Base-by-base conservation (phyloP, 2,329 filamentous ascomycete species). In the Epichloe gansuensis region DNA sequence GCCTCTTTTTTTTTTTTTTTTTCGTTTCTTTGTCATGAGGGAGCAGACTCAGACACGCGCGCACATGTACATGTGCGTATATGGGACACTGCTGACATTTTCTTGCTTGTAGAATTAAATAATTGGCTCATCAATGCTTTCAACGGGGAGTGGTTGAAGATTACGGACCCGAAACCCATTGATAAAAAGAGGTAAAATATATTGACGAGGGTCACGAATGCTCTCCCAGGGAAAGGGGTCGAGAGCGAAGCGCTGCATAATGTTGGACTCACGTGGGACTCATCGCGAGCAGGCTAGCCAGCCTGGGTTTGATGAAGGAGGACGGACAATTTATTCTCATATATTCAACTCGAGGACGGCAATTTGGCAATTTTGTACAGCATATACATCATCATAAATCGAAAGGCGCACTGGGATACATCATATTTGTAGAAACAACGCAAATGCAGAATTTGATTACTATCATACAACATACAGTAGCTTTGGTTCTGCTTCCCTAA, bases 41-140 rank as follows among this genome's bases (percentile, higher is more conserved):
- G 1, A 31, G 3, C 8, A 31, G 31, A 4, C 31, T 31, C 3
- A 9, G 31, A 31, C 8, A 31, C 27, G 27, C 27, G 9, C 27
- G 9, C 27, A 31, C 27, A 8, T 31, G 27, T 8, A 31, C 27
- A 31, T 31, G 8, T 11, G 11, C 9, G 31, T 31, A 31, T 31
- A 31, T 31, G 31, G 9, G 31, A 31, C 31, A 31, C 4, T 31
- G 31, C 31, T 31, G 31, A 31, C 31, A 4, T 11, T 11, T 31
- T 31, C 8, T 4, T 31, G 31, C 31, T 31, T 31, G 31, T 11
- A 89, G 86, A 89, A 70, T 68, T 95, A 35, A 82, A 76, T 53
- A 90, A 87, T 65, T 98, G 91, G 91, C 81, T 98, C 51, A 79
- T 96, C 64, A 97, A 96, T 65, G 93, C 93, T 2, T 98, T 98